Percentiles rank a stretch among this genome's conserved stretches.
These are phyloP conservation scores for Paraconiothyrium sp. DNA, from an alignment of 2,329 filamentous ascomycete species.

Conservation along the genomic window DNA sequence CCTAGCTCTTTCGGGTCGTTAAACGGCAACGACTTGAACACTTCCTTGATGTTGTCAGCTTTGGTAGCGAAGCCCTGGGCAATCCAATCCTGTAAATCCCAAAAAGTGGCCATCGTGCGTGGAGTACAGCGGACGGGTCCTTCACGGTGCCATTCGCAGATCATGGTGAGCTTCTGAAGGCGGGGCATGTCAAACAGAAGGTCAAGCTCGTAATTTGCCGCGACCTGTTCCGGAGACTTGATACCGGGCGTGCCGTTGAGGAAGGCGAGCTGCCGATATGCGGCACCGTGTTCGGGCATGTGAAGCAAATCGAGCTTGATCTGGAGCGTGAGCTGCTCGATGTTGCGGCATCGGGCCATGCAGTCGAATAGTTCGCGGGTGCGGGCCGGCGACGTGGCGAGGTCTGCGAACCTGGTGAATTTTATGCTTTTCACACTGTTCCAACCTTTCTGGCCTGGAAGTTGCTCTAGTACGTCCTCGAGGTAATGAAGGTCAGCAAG, in stretches of 20 bases:
- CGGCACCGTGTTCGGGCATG: conserved; percentile 2
- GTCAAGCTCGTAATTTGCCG: conserved; percentile 7
- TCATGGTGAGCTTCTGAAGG: conserved; percentile 1
- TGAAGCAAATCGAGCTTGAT: conserved; percentile 13
- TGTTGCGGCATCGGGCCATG: conserved; percentile 1
- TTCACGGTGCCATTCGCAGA: conserved; percentile 9
- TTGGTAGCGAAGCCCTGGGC: conserved; percentile 1
- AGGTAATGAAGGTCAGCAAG: conserved; percentile 11
- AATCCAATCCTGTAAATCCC: conserved; percentile 10
- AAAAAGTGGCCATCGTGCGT: conserved; percentile 6
- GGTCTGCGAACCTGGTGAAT: conserved; percentile 11
- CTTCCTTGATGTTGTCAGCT: neutral
- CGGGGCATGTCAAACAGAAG: conserved; percentile 1
- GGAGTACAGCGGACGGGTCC: conserved; percentile 4
- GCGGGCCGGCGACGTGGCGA: conserved; percentile 16
- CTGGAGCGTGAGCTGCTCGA: conserved; percentile 8
- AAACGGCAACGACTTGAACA: neutral
- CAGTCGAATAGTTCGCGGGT: conserved; percentile 7
- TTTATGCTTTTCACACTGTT: conserved; percentile 6
- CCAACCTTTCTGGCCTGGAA: conserved; percentile 7
- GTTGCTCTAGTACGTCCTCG: conserved; percentile 2
- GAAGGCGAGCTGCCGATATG: conserved; percentile 8
- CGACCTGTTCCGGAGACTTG: conserved; percentile 4
- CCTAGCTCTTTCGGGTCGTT: conserved; percentile 3
- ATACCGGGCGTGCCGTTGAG: conserved; percentile 3